phyloP scores from a whole-genome alignment of 2,329 filamentous ascomycete genomes.

The Nigrospora oryzae region DNA sequence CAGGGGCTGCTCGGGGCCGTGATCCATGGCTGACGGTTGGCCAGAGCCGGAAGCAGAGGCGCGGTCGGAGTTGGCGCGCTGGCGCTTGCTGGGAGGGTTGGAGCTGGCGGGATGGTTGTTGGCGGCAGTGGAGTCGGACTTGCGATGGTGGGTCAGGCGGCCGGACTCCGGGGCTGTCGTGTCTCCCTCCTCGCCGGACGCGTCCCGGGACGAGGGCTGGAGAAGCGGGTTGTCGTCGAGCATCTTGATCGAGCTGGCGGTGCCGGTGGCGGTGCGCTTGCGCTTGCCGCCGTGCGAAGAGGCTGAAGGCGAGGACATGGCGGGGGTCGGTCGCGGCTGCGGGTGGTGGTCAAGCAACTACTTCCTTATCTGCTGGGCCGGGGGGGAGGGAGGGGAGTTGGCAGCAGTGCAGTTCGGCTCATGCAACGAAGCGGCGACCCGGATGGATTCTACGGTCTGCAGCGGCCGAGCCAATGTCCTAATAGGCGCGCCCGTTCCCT shows the following conservation, averaged over 20 bases:
- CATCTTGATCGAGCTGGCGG: conserved; percentile 35
- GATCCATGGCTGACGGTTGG: neutral
- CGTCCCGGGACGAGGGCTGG: conserved; percentile 71
- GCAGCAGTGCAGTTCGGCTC: too few species aligned
- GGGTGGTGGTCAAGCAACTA: neutral
- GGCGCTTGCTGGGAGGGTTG: conserved; percentile 63
- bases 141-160: conserved; percentile 44
- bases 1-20: conserved; percentile 13
- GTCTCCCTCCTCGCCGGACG: conserved; percentile 73
- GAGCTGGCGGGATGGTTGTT: conserved; percentile 24
- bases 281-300: conserved; percentile 59
- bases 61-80: conserved; percentile 57
- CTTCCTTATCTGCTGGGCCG: too few species aligned
- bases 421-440: too few species aligned
- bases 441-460: too few species aligned
- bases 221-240: conserved; percentile 49
- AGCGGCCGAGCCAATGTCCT: too few species aligned
- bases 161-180: conserved; percentile 58
- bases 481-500: too few species aligned
- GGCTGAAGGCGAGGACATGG: conserved; percentile 53
- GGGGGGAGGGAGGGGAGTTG: too few species aligned
- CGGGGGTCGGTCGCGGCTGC: conserved; percentile 5
- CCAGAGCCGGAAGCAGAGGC: conserved; percentile 29
- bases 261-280: conserved; percentile 60
- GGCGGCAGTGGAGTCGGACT: conserved; percentile 31